Conservation (phyloP, 371 early-diverging fungal genomes). For the Actinomortierella wolfii region DNA sequence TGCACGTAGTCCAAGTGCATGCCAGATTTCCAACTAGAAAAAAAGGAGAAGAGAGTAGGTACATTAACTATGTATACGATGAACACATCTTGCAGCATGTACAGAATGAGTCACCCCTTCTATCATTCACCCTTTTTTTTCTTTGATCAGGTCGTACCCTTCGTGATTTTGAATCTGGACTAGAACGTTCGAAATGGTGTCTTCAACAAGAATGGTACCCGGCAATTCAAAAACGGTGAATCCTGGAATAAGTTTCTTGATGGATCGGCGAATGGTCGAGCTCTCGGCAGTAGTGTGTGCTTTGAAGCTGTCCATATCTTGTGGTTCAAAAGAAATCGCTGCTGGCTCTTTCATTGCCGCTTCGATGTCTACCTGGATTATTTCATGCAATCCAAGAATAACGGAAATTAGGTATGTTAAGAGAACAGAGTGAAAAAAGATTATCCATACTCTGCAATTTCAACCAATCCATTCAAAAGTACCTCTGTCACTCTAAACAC, state of each 20-base stretch:
- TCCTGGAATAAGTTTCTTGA: slow-evolving; percentile 13
- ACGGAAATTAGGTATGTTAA: background rate
- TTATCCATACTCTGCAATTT: too few species aligned
- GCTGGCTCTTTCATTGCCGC: background rate
- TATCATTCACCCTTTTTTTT: background rate
- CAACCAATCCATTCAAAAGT: background rate
- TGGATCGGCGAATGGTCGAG: slow-evolving; percentile 25
- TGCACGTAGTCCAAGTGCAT: slow-evolving; percentile 33
- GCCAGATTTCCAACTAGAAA: slow-evolving; percentile 39
- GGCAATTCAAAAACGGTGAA: slow-evolving; percentile 35
- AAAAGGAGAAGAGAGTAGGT: too few species aligned
- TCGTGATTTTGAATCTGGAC: slow-evolving; percentile 35
- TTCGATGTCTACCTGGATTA: background rate
- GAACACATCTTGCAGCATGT: background rate
- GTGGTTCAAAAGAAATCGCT: slow-evolving; percentile 17
- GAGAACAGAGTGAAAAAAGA: background rate
- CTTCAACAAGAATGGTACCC: slow-evolving; percentile 23
- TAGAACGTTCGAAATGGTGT: slow-evolving; percentile 16
- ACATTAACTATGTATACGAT: background rate
- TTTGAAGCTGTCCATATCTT: slow-evolving; percentile 20
- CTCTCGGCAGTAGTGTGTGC: slow-evolving; percentile 19
- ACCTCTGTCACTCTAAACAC: slow-evolving; percentile 29
- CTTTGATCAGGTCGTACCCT: slow-evolving; percentile 15
- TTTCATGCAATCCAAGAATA: too few species aligned
- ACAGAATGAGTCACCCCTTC: background rate